A percentile compares a stretch with the other conserved stretches of the same genome.
Evolutionary conservation across 805 yeast species (phyloP).

Genomic region (Scheffersomyces stipitis): DNA sequence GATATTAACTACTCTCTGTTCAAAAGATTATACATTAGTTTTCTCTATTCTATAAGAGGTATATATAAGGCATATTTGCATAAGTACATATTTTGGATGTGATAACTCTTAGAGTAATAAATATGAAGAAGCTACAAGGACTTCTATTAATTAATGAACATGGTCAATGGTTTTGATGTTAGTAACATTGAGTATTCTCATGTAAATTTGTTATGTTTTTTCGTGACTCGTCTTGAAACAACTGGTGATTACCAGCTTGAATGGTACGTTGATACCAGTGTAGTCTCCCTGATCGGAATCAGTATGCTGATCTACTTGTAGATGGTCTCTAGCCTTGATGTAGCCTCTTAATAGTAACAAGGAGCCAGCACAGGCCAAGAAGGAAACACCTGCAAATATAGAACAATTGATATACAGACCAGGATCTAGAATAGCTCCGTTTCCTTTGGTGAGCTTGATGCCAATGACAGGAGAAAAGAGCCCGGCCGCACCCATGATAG

Average conservation of each 20-base stretch:
- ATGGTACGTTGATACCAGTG: constrained; percentile 3
- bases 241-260: not conserved
- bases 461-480: constrained; percentile 25
- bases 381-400: constrained; percentile 19
- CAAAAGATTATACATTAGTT: no score
- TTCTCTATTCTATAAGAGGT: no score
- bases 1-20: no score
- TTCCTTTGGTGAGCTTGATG: constrained; percentile 15
- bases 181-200: no score
- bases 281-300: constrained; percentile 3
- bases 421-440: constrained; percentile 9
- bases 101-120: no score
- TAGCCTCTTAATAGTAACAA: constrained; percentile 22
- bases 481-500: constrained; percentile 18
- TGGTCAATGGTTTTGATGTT: no score
- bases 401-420: constrained; percentile 18
- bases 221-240: not conserved
- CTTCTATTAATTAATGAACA: no score
- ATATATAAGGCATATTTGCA: no score
- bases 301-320: not conserved
- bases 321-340: constrained; percentile 13
- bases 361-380: constrained; percentile 12
- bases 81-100: no score
- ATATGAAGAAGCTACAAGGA: no score
- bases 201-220: not conserved